These are phyloP conservation scores for Lasiodiplodia citricola DNA, from an alignment of 2,329 filamentous ascomycete genomes.

Conservation along the genomic window DNA sequence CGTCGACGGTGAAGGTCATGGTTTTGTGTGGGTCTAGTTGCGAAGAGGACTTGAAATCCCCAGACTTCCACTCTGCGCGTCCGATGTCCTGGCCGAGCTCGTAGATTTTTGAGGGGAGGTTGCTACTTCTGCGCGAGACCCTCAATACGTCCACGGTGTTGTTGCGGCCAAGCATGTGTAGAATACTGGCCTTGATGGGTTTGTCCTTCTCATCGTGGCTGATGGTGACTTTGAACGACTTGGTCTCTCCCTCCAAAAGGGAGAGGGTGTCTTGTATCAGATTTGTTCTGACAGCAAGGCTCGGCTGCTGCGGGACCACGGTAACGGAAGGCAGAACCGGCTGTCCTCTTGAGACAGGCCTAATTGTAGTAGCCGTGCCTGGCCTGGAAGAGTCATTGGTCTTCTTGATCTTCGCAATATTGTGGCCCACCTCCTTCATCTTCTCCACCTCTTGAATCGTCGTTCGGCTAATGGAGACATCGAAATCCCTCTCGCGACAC, in stretches of 20 bases:
- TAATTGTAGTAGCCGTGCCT: slow-evolving; percentile 13
- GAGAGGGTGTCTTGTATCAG: slow-evolving; percentile 86
- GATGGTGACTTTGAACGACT: slow-evolving; percentile 77
- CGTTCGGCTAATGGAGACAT: slow-evolving; percentile 13
- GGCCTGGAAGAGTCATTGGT: slow-evolving; percentile 5
- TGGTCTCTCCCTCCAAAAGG: slow-evolving; percentile 88
- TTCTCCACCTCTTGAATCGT: slow-evolving; percentile 15
- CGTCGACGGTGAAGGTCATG: slow-evolving; percentile 30
- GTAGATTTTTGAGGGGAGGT: slow-evolving; percentile 80
- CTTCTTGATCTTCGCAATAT: slow-evolving; percentile 6
- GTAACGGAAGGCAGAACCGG: slow-evolving; percentile 61
- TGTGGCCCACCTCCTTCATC: slow-evolving; percentile 20
- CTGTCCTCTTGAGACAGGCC: slow-evolving; percentile 18
- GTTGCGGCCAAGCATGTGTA: slow-evolving; percentile 88
- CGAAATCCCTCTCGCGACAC: slow-evolving; percentile 22
- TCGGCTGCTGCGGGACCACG: slow-evolving; percentile 80
- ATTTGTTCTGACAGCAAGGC: slow-evolving; percentile 75
- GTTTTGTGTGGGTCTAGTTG: slow-evolving; percentile 61
- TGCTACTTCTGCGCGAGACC: slow-evolving; percentile 74
- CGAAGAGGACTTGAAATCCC: slow-evolving; percentile 9
- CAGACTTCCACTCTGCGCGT: slow-evolving; percentile 58
- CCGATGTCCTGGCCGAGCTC: slow-evolving; percentile 81
- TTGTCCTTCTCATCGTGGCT: slow-evolving; percentile 69
- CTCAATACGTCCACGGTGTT: slow-evolving; percentile 81
- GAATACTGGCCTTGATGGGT: slow-evolving; percentile 75